Evolutionary conservation across 306 rosid genomes (phyloP).

Genomic region (Dryas alaskensis): DNA sequence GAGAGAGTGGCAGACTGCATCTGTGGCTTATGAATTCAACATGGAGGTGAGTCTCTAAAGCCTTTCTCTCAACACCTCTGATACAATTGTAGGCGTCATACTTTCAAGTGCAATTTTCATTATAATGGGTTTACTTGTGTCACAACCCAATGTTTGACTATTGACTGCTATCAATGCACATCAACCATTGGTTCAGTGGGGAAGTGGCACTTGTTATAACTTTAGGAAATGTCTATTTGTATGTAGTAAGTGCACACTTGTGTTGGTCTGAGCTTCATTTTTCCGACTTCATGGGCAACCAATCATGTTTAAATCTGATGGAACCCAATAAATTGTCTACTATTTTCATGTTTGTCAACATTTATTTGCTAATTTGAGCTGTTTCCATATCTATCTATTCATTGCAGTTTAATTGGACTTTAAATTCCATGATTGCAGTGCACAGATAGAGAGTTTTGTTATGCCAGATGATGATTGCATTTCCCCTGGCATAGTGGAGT

Average conservation of each 20-base stretch:
- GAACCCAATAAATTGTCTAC: conserved; percentile 1
- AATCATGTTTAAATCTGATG: neutral
- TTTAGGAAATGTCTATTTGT: neutral
- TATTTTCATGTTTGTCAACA: neutral
- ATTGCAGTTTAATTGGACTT: conserved; percentile 18
- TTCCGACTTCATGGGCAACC: neutral
- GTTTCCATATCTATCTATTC: conserved; percentile 6
- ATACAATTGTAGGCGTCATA: neutral
- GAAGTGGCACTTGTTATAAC: neutral
- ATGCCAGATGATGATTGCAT: conserved; percentile 48
- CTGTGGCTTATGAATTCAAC: conserved; percentile 83
- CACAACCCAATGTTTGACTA: too few species aligned
- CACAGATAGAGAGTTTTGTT: conserved; percentile 41
- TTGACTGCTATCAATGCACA: neutral
- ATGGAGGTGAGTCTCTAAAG: conserved; percentile 61
- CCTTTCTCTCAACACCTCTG: conserved; percentile 11
- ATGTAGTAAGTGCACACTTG: neutral
- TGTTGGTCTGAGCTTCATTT: neutral
- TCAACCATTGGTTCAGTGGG: conserved; percentile 1
- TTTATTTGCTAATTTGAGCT: neutral
- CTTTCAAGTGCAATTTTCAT: neutral
- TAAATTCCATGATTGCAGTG: conserved; percentile 50
- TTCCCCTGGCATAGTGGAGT: conserved; percentile 74
- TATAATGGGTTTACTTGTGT: neutral
- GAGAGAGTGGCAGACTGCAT: conserved; percentile 80